Base-by-base conservation (phyloP, 306 rosid species). In the Dryas octopetala region DNA sequence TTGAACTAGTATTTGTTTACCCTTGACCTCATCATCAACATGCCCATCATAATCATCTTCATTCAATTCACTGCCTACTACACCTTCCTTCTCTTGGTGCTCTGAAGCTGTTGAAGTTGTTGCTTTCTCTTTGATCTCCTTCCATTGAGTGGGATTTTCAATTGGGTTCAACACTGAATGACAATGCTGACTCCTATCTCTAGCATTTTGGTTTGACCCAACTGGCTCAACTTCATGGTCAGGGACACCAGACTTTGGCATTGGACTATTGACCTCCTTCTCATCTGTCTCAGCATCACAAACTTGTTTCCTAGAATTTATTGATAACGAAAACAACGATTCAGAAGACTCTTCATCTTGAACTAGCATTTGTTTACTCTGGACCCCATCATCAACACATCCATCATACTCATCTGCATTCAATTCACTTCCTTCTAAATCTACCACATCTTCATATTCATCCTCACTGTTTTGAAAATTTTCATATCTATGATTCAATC, bases 261-360 rank as follows among this genome's bases (percentile, higher is more conserved):
- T 79, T 71, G 76, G 61, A 82, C 98, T 87, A 43, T 78, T 75
- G 7, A 89, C 96, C 85, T 93, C 95, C 40, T 82, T 82, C 60
- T 89, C 90, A 2, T 52, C 88, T 5, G 69, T 78, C 65, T 88
- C 88, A 65, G 66, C 75, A 65, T 82, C 76, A 58, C 76, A 82
- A 53, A 66, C 70, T 47, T 58, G 86, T 73, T 72, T 85, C 77
- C 86, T 82, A 8, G 89, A 85, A 73, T 67, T 86, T 44, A 80
- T 63, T 9, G 92, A 88, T 63, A 93, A 55, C 50, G 97, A 93
- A 80, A 93, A 93, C 78, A 93, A 75, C 5, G 98, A 89, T 13
- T 88, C 98, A 4, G 97, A 91, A 76, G 92, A 82, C 68, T 88
- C 93, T 77, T 32, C 38, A 32, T 84, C 78, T 65, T 75, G 77